Conservation (phyloP, 208 protist species). For the Histomonas meleagridis region DNA sequence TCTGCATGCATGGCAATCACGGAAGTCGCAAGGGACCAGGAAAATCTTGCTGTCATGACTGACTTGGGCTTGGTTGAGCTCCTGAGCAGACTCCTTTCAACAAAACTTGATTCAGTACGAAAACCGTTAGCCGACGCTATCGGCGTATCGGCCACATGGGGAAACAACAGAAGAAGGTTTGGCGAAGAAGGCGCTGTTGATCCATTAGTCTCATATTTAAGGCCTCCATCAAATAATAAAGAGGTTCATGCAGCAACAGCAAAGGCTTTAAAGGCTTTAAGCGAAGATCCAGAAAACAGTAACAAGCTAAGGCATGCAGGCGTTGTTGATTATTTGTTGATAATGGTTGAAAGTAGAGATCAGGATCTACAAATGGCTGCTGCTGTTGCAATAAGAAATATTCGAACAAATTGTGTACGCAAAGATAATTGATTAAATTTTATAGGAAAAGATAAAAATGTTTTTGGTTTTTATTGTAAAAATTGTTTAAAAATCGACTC, state of each 20-base stretch:
- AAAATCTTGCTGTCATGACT: conserved; percentile 25
- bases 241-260: conserved; percentile 25
- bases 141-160: not conserved
- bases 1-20: conserved; percentile 22
- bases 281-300: not conserved
- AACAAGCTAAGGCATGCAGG: not conserved
- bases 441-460: too few species aligned
- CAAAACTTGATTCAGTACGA: not conserved
- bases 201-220: conserved; percentile 16
- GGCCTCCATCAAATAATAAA: not conserved
- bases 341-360: not conserved
- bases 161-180: conserved; percentile 24
- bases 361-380: conserved; percentile 8
- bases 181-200: conserved; percentile 32
- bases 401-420: conserved; percentile 16
- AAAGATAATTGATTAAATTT: too few species aligned
- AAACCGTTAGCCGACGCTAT: conserved; percentile 21
- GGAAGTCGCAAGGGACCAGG: not conserved
- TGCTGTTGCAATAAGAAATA: conserved; percentile 27
- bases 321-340: conserved; percentile 13
- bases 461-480: too few species aligned
- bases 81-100: not conserved
- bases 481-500: too few species aligned
- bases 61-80: conserved; percentile 9
- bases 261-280: not conserved